Base-by-base conservation (phyloP, 179 eudicot species). In the Camellia oleifera region DNA sequence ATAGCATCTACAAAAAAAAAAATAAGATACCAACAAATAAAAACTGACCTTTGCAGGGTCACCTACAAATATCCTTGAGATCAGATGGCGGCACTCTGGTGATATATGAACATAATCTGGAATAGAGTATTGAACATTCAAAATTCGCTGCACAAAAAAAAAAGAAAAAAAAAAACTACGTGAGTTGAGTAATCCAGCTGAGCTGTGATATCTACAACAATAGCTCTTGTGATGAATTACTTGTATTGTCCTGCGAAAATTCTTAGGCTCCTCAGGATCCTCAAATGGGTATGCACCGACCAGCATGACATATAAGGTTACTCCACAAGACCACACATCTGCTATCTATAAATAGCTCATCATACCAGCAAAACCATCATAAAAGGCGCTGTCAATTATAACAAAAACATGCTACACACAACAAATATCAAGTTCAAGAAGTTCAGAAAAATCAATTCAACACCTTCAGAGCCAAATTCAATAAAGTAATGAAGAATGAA, bases 321-420 rank as follows among this genome's bases (percentile, higher is more conserved):
- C 99, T 77, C 98, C 99, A 85, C 99, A 94, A 72, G 99, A 95
- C 98, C 99, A 95, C 75, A 95, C 98, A 87, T 95, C 99, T 79
- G 99, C 99, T 69, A 94, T 92, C 99, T 95, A 85, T n/a, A 75
- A 7, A 32, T 71, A 46, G 46, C 26, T 32, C 40, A 62, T 40
- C 9, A 11, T 79, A 80, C 26, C 54, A 79, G 63, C 69, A 3
- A 12, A 66, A 76, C 50, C 40, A 32, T 32, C 40, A 32, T 32
- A 32, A 32, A 32, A 32, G 40, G 40, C 40, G 40, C 40, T 32
- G 40, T 32, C 40, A 32, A 32, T 32, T 32, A 32, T 26, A 18
- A 72, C 12, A 23, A 58, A 11, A 7, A 12, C n/a, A 5, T 20
- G 57, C 18, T 7, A 62, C 6, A 67, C 12, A 18, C 13, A 18